Conservation (phyloP, 768 basidiomycete genomes). For the Lactarius evosmus region DNA sequence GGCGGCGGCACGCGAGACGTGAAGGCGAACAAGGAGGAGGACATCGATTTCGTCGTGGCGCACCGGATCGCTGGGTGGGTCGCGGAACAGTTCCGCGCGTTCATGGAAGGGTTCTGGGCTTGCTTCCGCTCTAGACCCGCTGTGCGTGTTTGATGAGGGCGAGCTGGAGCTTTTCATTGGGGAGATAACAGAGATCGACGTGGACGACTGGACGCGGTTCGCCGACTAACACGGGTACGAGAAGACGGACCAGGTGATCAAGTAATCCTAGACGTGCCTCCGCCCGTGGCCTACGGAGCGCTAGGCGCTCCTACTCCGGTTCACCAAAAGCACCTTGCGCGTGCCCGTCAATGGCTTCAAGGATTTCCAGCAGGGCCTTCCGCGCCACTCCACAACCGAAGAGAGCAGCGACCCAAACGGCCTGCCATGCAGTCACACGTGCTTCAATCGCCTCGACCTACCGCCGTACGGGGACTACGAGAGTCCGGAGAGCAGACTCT, state of each 20-base stretch:
- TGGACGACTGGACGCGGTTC: constrained; percentile 89
- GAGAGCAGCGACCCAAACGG: constrained; percentile 88
- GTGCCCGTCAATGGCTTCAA: constrained; percentile 93
- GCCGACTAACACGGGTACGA: constrained; percentile 91
- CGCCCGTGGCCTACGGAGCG: constrained; percentile 87
- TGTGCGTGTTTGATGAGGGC: constrained; percentile 88
- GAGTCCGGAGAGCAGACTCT: constrained; percentile 79
- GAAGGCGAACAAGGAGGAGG: constrained; percentile 75
- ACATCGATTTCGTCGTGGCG: constrained; percentile 71
- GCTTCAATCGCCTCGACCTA: constrained; percentile 87
- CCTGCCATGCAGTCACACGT: constrained; percentile 88
- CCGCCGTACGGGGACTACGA: constrained; percentile 89
- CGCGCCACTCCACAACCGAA: constrained; percentile 90
- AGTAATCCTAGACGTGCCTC: constrained; percentile 95
- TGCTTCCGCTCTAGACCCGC: constrained; percentile 80
- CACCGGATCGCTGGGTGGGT: constrained; percentile 83
- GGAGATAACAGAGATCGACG: constrained; percentile 43
- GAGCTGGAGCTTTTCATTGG: constrained; percentile 88
- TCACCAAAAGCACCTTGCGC: constrained; percentile 80
- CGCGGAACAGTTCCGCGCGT: constrained; percentile 78
- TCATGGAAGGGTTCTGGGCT: constrained; percentile 77
- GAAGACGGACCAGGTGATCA: constrained; percentile 82
- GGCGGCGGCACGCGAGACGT: constrained; percentile 61
- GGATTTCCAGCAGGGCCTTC: constrained; percentile 91
- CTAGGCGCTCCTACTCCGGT: constrained; percentile 82